phyloP scores from a whole-genome alignment of 805 yeast species.

The Priceomyces haplophilus region DNA sequence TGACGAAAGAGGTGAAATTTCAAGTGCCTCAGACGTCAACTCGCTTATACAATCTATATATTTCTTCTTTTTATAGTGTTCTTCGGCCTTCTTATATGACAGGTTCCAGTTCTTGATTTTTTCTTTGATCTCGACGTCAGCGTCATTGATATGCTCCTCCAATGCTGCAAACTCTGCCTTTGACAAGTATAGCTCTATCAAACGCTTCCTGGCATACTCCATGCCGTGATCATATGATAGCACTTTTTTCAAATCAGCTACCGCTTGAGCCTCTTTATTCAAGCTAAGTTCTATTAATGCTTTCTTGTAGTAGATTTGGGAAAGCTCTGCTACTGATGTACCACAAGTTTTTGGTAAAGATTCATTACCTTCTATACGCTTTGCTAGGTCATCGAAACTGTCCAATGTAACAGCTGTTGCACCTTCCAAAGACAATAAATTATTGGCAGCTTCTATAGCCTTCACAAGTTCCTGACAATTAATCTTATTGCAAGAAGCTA shows the following conservation, averaged over 20 bases:
- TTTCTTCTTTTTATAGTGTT: constrained; percentile 8
- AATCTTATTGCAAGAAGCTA: background rate
- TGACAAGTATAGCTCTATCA: constrained; percentile 48
- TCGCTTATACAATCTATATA: constrained; percentile 21
- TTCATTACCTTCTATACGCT: constrained; percentile 12
- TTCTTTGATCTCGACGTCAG: constrained; percentile 12
- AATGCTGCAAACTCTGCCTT: constrained; percentile 48
- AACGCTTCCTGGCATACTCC: constrained; percentile 47
- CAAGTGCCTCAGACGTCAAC: constrained; percentile 22
- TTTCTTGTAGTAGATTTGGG: constrained; percentile 53
- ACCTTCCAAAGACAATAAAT: constrained; percentile 25
- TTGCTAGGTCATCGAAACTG: constrained; percentile 21
- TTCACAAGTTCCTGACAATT: constrained; percentile 4
- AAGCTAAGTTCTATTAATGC: constrained; percentile 60
- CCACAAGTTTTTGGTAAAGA: background rate
- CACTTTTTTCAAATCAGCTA: constrained; percentile 49
- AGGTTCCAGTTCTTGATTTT: constrained; percentile 19
- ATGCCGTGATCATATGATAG: constrained; percentile 39
- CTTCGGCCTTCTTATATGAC: constrained; percentile 11
- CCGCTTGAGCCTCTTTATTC: constrained; percentile 52
- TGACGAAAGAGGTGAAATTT: constrained; percentile 43
- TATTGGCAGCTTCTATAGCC: constrained; percentile 16
- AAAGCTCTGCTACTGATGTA: constrained; percentile 18
- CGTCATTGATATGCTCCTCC: constrained; percentile 9
- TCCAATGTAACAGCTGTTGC: constrained; percentile 26